Conservation (phyloP, 352 stramenopile species). For the Globisporangium middletonii region DNA sequence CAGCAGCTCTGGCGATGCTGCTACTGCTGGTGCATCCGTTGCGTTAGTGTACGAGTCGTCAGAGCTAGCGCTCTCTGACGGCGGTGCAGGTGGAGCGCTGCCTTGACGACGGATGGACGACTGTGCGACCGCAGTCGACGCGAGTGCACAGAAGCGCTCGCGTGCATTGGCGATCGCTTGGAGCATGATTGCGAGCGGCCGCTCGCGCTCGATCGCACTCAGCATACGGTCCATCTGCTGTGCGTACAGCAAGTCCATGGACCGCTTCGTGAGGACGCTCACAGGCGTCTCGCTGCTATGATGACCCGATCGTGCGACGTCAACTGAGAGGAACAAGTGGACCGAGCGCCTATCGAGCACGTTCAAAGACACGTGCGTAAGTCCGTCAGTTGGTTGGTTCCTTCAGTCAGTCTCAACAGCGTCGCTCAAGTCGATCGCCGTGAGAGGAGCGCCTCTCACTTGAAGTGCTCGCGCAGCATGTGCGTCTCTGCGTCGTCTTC, state of each 20-base stretch:
- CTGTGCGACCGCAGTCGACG: not conserved
- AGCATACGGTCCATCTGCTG: constrained; percentile 39
- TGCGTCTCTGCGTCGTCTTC: constrained; percentile 2
- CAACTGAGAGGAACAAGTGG: constrained; percentile 16
- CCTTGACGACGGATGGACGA: too few relatives aligned
- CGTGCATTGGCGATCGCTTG: constrained; percentile 18
- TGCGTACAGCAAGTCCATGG: constrained; percentile 27
- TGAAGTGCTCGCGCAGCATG: constrained; percentile 18
- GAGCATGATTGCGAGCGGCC: constrained; percentile 21
- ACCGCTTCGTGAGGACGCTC: constrained; percentile 13
- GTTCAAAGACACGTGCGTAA: not conserved
- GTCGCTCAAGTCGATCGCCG: too few relatives aligned
- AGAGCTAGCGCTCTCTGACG: not conserved
- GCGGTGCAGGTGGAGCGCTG: too few relatives aligned
- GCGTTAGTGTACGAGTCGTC: too few relatives aligned
- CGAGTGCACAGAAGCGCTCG: constrained; percentile 17
- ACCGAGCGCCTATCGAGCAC: constrained; percentile 10
- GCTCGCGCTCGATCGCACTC: constrained; percentile 19
- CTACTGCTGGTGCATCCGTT: not conserved
- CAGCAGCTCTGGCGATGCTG: constrained; percentile 8
- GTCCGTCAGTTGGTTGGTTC: not conserved
- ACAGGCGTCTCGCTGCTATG: not conserved
- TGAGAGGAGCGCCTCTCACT: constrained; percentile 1
- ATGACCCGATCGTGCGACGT: not conserved
- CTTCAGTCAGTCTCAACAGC: too few relatives aligned